Evolutionary conservation across 2,329 filamentous ascomycete species (phyloP).

Genomic region (Knoxdaviesia proteae): DNA sequence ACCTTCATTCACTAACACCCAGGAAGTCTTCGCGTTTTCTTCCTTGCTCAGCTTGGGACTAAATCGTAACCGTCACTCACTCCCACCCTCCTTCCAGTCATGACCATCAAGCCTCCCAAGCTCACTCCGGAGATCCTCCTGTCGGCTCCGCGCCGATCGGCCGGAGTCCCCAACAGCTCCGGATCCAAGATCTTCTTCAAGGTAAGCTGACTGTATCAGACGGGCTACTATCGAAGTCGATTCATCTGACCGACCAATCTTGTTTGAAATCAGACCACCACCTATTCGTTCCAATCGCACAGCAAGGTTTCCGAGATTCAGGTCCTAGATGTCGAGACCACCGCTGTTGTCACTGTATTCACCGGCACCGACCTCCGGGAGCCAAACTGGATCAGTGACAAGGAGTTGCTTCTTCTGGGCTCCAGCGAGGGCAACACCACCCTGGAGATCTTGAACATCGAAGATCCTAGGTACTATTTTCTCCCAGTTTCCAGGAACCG

Average conservation of each 20-base stretch:
- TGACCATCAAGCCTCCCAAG: constrained; percentile 50
- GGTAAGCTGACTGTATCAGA: constrained; percentile 11
- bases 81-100: constrained; percentile 13
- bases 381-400: constrained; percentile 55
- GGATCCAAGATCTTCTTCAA: constrained; percentile 46
- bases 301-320: constrained; percentile 46
- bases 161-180: constrained; percentile 46
- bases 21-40: no score
- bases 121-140: constrained; percentile 63
- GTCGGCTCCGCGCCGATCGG: constrained; percentile 51
- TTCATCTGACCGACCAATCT: no score
- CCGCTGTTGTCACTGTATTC: constrained; percentile 43
- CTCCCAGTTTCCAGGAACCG: no score
- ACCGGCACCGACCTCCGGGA: constrained; percentile 45
- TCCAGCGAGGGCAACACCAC: constrained; percentile 24
- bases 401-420: constrained; percentile 36
- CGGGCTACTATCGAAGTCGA: no score
- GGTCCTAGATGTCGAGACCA: constrained; percentile 46
- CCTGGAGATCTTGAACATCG: constrained; percentile 17
- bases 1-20: no score
- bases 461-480: constrained; percentile 2
- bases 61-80: no score
- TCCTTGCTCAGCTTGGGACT: no score
- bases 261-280: constrained; percentile 27
- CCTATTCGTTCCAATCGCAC: constrained; percentile 65